Evolutionary conservation across 1,284 basidiomycete species (phyloP), one percentile per base, ranked within the genome.

Genomic region (Marasmius fiardii): DNA sequence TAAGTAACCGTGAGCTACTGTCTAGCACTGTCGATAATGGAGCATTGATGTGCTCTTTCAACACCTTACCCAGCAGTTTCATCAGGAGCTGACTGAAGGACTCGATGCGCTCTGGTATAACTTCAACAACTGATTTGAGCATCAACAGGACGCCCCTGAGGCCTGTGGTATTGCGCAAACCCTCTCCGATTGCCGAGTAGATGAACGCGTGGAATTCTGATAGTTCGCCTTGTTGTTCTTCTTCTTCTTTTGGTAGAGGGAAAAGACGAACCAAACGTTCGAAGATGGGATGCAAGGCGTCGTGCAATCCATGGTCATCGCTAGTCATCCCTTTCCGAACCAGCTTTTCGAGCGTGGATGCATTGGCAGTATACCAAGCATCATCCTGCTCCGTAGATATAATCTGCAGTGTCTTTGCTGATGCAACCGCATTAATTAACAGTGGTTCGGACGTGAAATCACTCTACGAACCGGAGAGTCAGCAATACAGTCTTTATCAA

Each of bases 371-470:
- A 65, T 91, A 91, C 96, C 96, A 99, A 0, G 81, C 71, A 60
- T 95, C 90, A 39, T 87, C 80, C 67, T 96, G 93, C 65, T 92
- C 91, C 2, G 87, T 80, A 2, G 92, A 80, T 47, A 98, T 88
- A 18, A 95, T 86, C 57, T 94, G 90, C 28, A 99, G 81, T 33
- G 97, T 93, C 69, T 93, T 93, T 20, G 94, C 91, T 2, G 93
- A 85, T 58, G 92, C 91, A 57, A 92, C 79, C 12, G 95, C 90
- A 61, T 86, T 83, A 6, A 80, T 77, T 34, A 93, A 73, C 35
- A 81, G 78, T 11, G 76, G 73, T 43, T 94, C 93, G 47, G 64
- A 77, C 35, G 78, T 85, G 60, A 95, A 78, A 41, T 97, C 94
- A 64, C 78, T 82, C 90, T 90, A 59, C 3, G 35, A 49, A 41